Percentiles rank a stretch among this genome's conserved stretches.
phyloP scores from a whole-genome alignment of 2,329 filamentous ascomycete genomes.

The Camptophora hylomeconis region DNA sequence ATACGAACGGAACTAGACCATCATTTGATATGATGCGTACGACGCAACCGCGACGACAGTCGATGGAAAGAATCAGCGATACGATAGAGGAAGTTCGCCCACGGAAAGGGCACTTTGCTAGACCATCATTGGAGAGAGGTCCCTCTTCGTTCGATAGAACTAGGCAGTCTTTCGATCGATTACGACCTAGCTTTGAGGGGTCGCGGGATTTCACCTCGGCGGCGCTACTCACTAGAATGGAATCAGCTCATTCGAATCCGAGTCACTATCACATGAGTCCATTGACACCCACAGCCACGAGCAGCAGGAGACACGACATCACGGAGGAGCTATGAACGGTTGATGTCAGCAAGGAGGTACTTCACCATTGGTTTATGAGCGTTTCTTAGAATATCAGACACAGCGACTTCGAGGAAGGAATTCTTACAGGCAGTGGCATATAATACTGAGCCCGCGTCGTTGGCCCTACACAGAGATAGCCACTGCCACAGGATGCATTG shows the following conservation, averaged over 20 bases:
- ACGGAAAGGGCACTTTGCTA: too few species aligned
- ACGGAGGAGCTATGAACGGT: conserved; percentile 4
- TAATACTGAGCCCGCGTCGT: too few species aligned
- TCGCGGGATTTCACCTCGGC: conserved; percentile 87
- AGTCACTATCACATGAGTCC: conserved; percentile 18
- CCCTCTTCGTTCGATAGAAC: conserved; percentile 82
- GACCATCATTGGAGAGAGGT: conserved; percentile 53
- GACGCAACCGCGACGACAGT: too few species aligned
- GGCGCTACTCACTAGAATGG: conserved; percentile 69
- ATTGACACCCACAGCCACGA: conserved; percentile 9
- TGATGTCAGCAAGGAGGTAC: not conserved
- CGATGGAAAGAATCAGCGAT: too few species aligned
- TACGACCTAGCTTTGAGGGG: conserved; percentile 71
- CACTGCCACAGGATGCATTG: too few species aligned
- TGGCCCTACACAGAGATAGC: too few species aligned
- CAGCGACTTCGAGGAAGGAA: too few species aligned
- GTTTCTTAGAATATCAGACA: too few species aligned
- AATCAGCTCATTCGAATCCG: conserved; percentile 50
- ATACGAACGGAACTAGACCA: conserved; percentile 64
- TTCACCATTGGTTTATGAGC: not conserved
- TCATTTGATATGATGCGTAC: conserved; percentile 11
- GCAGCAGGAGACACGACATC: conserved; percentile 9
- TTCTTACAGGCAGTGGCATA: too few species aligned
- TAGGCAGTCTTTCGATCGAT: conserved; percentile 73
- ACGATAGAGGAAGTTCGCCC: too few species aligned